Percentiles rank a stretch among this genome's conserved stretches.
These are phyloP conservation scores for Didymella keratinophila DNA, from an alignment of 2,329 filamentous ascomycete genomes.

Conservation along the genomic window DNA sequence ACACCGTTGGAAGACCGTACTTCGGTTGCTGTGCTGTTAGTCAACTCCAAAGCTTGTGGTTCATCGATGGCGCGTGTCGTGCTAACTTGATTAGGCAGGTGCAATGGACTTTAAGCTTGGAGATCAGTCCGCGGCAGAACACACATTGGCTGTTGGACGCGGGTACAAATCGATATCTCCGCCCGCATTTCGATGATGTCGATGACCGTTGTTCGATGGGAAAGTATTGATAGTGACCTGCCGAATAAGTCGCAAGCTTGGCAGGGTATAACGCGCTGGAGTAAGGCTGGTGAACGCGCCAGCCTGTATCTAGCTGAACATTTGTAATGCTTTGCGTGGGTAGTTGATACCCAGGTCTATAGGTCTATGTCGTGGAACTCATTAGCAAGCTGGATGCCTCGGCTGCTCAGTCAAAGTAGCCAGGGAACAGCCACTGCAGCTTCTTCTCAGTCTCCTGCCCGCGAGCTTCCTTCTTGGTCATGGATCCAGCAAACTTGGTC, in stretches of 20 bases:
- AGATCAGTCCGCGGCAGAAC: constrained; percentile 23
- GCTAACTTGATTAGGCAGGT: constrained; percentile 33
- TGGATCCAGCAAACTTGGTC: constrained; percentile 79
- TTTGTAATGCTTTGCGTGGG: constrained; percentile 19
- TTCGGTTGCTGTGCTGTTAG: constrained; percentile 1
- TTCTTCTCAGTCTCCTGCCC: constrained; percentile 78
- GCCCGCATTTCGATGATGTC: constrained; percentile 31
- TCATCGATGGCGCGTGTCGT: constrained; percentile 14
- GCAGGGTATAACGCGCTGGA: background rate
- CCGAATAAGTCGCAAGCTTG: constrained; percentile 17
- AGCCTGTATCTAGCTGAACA: background rate
- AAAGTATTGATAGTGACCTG: constrained; percentile 23
- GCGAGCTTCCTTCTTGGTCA: constrained; percentile 81
- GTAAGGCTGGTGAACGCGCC: constrained; percentile 9
- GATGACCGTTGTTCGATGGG: constrained; percentile 13
- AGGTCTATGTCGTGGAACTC: constrained; percentile 17
- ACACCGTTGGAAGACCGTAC: background rate
- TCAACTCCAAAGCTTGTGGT: constrained; percentile 9
- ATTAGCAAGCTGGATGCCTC: constrained; percentile 4
- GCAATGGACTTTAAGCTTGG: constrained; percentile 6
- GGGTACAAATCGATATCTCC: constrained; percentile 28
- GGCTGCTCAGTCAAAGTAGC: constrained; percentile 65
- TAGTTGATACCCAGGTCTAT: constrained; percentile 14
- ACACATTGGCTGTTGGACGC: constrained; percentile 15
- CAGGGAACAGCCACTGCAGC: constrained; percentile 86